Percentiles rank a stretch among this genome's conserved stretches.
Evolutionary conservation across 2,329 filamentous ascomycete species (phyloP).

Genomic region (Calonectria pseudoturangicola): DNA sequence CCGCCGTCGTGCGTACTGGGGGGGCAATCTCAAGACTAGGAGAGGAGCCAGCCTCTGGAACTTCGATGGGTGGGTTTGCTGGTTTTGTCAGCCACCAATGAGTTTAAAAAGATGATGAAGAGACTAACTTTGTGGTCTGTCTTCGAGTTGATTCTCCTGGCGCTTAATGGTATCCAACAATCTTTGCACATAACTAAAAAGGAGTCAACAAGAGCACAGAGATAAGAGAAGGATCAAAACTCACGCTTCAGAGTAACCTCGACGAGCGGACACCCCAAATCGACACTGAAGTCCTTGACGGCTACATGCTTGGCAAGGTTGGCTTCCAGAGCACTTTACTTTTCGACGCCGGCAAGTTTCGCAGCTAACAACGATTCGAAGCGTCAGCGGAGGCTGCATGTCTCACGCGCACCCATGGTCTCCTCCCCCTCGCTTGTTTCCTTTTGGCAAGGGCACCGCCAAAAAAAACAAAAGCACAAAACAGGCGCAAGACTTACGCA

Average conservation of each 20-base stretch:
- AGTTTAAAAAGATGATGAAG: neutral
- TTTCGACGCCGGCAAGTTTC: conserved; percentile 53
- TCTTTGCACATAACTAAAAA: conserved; percentile 46
- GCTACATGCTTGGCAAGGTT: conserved; percentile 52
- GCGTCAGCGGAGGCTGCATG: neutral
- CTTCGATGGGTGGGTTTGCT: neutral
- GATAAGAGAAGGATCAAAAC: neutral
- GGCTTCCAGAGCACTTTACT: conserved; percentile 55
- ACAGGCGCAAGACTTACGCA: conserved; percentile 39
- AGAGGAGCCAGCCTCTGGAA: neutral
- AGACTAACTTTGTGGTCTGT: neutral
- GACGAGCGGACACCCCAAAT: conserved; percentile 47
- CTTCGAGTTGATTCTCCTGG: conserved; percentile 41
- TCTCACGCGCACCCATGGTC: neutral
- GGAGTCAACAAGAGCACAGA: neutral
- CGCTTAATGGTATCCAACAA: conserved; percentile 48
- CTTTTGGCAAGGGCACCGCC: neutral
- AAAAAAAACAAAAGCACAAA: neutral
- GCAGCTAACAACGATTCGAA: conserved; percentile 38
- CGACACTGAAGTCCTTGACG: conserved; percentile 51
- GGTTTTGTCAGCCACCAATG: neutral
- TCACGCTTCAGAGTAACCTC: conserved; percentile 51
- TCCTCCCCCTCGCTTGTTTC: neutral
- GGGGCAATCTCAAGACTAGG: neutral
- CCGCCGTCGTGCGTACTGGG: neutral